phyloP scores from a whole-genome alignment of 176 grass and related monocot genomes.

The Puya raimondii region DNA sequence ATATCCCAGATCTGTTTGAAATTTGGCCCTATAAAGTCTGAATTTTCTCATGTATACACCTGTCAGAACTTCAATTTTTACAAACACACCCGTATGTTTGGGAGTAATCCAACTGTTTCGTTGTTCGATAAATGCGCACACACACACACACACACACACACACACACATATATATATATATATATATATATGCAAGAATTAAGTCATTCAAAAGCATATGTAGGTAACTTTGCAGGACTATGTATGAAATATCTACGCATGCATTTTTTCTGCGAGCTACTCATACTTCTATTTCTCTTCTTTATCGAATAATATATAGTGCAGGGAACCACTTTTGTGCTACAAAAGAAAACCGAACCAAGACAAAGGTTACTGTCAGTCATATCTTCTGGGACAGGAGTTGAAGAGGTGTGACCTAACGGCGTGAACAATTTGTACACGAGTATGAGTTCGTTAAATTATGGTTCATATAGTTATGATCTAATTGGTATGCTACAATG shows the following conservation, averaged over 20 bases:
- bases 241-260: background rate
- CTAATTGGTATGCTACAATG: slow-evolving; percentile 5
- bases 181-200: too few relatives aligned
- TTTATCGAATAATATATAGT: slow-evolving; percentile 65
- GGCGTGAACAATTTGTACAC: slow-evolving; percentile 3
- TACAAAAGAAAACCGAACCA: slow-evolving; percentile 72
- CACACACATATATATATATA: too few relatives aligned
- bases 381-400: slow-evolving; percentile 49
- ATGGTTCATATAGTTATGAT: background rate
- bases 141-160: too few relatives aligned
- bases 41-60: too few relatives aligned
- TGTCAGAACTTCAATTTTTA: too few relatives aligned
- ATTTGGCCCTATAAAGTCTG: too few relatives aligned
- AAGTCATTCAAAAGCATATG: too few relatives aligned
- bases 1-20: too few relatives aligned
- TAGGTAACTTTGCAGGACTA: too few relatives aligned
- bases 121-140: too few relatives aligned
- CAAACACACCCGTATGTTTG: too few relatives aligned
- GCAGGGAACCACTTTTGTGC: slow-evolving; percentile 95
- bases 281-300: slow-evolving; percentile 23
- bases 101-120: too few relatives aligned
- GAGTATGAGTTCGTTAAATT: background rate
- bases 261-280: background rate
- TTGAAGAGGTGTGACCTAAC: slow-evolving; percentile 38
- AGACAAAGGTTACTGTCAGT: slow-evolving; percentile 71